These are phyloP conservation scores for Jasminum sambac DNA, from an alignment of 257 asterid species.

Conservation along the genomic window DNA sequence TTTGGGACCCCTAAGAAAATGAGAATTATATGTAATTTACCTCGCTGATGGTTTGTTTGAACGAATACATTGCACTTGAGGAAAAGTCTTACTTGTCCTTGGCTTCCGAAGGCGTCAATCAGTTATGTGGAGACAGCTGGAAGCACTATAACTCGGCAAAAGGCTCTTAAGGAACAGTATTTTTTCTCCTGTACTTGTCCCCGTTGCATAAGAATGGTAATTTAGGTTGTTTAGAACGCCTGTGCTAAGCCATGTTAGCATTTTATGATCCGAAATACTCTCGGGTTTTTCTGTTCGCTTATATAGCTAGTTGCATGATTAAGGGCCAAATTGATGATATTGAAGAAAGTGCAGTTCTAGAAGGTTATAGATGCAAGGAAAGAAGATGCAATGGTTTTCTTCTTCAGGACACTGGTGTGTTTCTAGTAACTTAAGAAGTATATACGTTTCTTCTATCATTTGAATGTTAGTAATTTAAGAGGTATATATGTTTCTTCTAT, in stretches of 20 bases:
- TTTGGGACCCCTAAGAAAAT: too few species aligned
- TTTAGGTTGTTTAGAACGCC: neutral
- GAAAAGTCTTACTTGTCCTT: conserved; percentile 26
- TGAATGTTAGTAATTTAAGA: neutral
- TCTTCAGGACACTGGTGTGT: conserved; percentile 63
- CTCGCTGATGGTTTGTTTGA: neutral
- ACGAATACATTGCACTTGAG: conserved; percentile 11
- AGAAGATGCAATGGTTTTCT: conserved; percentile 67
- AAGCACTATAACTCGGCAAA: conserved; percentile 84
- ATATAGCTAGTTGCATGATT: conserved; percentile 24
- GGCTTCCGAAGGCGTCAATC: conserved; percentile 62
- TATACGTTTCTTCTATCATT: conserved; percentile 8
- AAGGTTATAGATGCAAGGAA: conserved; percentile 84
- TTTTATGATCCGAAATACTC: conserved; percentile 9
- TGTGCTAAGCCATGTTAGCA: conserved; percentile 16
- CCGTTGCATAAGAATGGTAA: conserved; percentile 77
- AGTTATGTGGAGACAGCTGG: conserved; percentile 95
- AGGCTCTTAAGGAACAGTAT: conserved; percentile 89
- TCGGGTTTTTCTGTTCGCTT: conserved; percentile 7
- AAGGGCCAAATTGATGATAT: conserved; percentile 81
- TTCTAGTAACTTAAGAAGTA: conserved; percentile 4
- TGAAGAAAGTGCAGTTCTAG: conserved; percentile 81
- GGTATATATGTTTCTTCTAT: conserved; percentile 2
- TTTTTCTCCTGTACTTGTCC: conserved; percentile 79
- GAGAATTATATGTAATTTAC: conserved; percentile 6